These are phyloP conservation scores for Pyrenochaeta sp. DNA, from an alignment of 2,329 filamentous ascomycete genomes.

Conservation along the genomic window DNA sequence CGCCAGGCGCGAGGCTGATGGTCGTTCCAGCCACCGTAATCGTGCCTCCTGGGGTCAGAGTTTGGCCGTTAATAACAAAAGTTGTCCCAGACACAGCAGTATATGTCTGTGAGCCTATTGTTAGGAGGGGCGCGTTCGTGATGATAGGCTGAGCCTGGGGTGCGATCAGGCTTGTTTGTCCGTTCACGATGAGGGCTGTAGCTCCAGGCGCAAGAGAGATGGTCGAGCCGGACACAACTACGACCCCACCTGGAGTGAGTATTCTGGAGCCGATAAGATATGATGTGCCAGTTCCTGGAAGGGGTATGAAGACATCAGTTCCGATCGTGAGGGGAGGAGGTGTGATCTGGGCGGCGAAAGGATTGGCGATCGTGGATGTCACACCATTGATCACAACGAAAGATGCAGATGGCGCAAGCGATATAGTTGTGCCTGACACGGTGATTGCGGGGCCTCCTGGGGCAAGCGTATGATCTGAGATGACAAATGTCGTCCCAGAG, in stretches of 20 bases:
- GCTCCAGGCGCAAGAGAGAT: constrained; percentile 42
- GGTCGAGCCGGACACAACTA: constrained; percentile 36
- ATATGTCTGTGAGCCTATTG: constrained; percentile 41
- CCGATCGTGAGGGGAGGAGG: constrained; percentile 43
- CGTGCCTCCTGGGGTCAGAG: constrained; percentile 50
- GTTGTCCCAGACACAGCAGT: constrained; percentile 40
- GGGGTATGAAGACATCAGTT: constrained; percentile 35
- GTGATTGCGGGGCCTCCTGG: constrained; percentile 46
- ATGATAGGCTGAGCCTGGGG: constrained; percentile 26
- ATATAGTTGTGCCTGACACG: constrained; percentile 44
- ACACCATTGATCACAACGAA: constrained; percentile 46
- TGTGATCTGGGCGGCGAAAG: constrained; percentile 27
- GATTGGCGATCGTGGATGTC: constrained; percentile 45
- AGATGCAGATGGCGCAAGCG: constrained; percentile 40
- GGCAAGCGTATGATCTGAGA: constrained; percentile 49
- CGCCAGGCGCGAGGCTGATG: constrained; percentile 45
- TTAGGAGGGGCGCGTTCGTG: constrained; percentile 42
- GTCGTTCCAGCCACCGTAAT: constrained; percentile 44
- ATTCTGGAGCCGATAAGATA: constrained; percentile 49
- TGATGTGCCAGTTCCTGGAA: constrained; percentile 41
- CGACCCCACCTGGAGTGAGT: constrained; percentile 50
- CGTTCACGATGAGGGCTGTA: constrained; percentile 44
- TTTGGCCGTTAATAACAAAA: constrained; percentile 50
- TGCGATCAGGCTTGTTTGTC: constrained; percentile 39
- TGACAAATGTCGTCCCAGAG: constrained; percentile 36